Conservation (phyloP, 2,329 filamentous ascomycete species). For the Epichloe hybrida region DNA sequence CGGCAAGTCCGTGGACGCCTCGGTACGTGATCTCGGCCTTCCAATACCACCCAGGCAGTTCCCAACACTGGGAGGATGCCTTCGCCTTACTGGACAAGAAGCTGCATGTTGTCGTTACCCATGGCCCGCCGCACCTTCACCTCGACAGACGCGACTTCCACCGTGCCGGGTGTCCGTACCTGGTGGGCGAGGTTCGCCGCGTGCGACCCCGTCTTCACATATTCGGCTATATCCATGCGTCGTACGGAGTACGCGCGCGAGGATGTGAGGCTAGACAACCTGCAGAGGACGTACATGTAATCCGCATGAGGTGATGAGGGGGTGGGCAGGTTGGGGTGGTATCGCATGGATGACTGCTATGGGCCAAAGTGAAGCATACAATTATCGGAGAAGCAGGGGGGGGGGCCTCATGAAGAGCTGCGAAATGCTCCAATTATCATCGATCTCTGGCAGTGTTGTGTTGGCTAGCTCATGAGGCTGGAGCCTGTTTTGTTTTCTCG, state of each 20-base stretch:
- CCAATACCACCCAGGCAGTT: slow-evolving; percentile 7
- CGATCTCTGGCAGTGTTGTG: no score
- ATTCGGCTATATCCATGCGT: slow-evolving; percentile 15
- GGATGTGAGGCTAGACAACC: slow-evolving; percentile 9
- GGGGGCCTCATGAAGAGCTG: slow-evolving; percentile 1
- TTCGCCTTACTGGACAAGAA: neutral
- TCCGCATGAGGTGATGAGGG: slow-evolving; percentile 9
- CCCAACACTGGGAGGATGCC: slow-evolving; percentile 6
- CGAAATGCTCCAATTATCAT: neutral
- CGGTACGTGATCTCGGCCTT: slow-evolving; percentile 13
- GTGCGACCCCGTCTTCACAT: slow-evolving; percentile 10
- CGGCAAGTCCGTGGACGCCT: slow-evolving; percentile 14
- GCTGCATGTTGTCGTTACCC: slow-evolving; percentile 13
- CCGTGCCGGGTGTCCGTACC: slow-evolving; percentile 11
- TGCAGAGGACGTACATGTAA: slow-evolving; percentile 2
- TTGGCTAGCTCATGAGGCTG: no score
- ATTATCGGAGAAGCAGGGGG: neutral
- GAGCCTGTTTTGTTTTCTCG: no score
- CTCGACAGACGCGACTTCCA: slow-evolving; percentile 13
- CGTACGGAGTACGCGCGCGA: slow-evolving; percentile 9
- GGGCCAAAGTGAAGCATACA: neutral
- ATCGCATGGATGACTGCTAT: slow-evolving; percentile 9
- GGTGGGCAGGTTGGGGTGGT: slow-evolving; percentile 10
- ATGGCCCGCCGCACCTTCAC: slow-evolving; percentile 14
- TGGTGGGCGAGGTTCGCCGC: slow-evolving; percentile 8